Evolutionary conservation across 2,329 filamentous ascomycete species (phyloP), one percentile per base, ranked within the genome.

Genomic region (Chrysosporium keratinophilum): DNA sequence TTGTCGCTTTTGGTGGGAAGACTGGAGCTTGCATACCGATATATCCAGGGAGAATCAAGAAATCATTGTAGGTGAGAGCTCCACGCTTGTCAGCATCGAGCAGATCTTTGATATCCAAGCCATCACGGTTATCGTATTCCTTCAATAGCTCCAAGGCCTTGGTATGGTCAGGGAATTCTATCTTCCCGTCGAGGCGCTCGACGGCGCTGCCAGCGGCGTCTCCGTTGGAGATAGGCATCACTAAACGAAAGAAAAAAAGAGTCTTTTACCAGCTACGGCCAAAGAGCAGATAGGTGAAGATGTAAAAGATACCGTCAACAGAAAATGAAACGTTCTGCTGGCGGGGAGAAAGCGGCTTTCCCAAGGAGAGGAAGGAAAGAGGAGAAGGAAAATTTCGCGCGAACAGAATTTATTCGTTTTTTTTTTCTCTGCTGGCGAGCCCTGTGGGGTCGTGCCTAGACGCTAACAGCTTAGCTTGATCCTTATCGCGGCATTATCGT

Each of bases 11-110:
- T 40, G 39, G 42, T 56, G 41, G 50, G 56, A 52, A 56, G 44
- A 28, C 33, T 58, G 51, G 54, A 57, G 57, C 54, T 46, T 40
- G 59, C 71, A 64, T 76, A 82, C 79, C 93, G 75, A 98, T 96
- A 76, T 96, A 95, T 69, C 94, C 94, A 56, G 93, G 93, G 58
- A 98, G 80, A 65, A 98, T 76, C 59, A 98, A 83, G 77, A 98
- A 98, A 74, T 98, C 93, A 74, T 98, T 98, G 80, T 96, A 98
- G 56, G 91, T 97, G 67, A 98, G 79, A 65, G 93, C 93, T 58
- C 93, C 93, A 67, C 90, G 87, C 73, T 84, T 85, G 76, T 86
- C 85, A 61, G 91, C 90, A 76, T 98, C 87, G 70, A 97, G 82
- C 64, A 98, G 79, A 60, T 88, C 84, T 67, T 88, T 78, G 65